Conservation (phyloP, 1,284 basidiomycete genomes). For the Porodaedalea pini region DNA sequence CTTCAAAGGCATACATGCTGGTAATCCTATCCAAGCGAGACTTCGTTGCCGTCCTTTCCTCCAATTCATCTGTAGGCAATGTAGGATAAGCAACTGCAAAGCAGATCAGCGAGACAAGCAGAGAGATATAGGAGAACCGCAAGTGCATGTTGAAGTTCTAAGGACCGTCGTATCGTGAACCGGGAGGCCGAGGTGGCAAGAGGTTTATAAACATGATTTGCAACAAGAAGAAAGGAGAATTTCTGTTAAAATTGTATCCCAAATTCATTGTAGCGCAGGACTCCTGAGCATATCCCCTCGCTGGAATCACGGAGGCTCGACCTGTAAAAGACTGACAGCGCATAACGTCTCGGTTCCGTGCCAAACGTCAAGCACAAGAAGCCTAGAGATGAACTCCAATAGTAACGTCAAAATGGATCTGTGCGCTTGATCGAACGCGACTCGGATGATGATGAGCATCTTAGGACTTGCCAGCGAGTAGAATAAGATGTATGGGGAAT, state of each 20-base stretch:
- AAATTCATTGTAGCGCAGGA: too few species aligned
- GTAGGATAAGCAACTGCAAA: background rate
- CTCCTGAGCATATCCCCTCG: too few species aligned
- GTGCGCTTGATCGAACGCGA: too few species aligned
- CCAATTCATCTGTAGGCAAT: background rate
- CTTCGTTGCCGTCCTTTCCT: background rate
- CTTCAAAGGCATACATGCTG: slow-evolving; percentile 20
- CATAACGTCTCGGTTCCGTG: background rate
- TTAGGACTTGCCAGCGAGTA: background rate
- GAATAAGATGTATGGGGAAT: background rate
- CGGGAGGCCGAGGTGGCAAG: background rate
- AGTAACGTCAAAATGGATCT: too few species aligned
- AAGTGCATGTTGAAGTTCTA: too few species aligned
- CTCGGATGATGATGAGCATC: background rate
- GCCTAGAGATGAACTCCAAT: too few species aligned
- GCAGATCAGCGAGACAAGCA: background rate
- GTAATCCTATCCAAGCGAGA: slow-evolving; percentile 18
- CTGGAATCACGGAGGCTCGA: too few species aligned
- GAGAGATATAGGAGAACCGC: background rate
- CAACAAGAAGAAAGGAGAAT: too few species aligned
- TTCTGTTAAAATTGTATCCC: too few species aligned
- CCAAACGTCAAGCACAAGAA: too few species aligned
- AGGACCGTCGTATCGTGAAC: background rate
- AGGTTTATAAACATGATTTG: background rate
- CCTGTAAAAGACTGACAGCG: background rate